A percentile compares a stretch with the other conserved stretches of the same genome.
Conservation (phyloP, 352 stramenopile species). For the Phytophthora brassicae region DNA sequence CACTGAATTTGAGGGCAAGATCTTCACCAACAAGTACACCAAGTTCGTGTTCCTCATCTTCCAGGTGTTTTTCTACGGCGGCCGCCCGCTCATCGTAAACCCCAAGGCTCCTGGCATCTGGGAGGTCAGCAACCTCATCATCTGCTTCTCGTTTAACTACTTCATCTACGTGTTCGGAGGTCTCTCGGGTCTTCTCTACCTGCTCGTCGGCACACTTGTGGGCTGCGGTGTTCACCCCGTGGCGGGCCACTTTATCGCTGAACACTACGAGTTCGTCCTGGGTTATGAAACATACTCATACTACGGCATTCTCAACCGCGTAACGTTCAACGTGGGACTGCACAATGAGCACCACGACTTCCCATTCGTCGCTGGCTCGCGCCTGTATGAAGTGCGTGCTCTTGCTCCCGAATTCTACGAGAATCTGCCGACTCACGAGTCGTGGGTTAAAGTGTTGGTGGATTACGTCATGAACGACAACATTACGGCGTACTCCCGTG, state of each 20-base stretch:
- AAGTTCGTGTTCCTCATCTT: slow-evolving; percentile 94
- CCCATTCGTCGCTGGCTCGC: slow-evolving; percentile 88
- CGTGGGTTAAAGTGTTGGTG: slow-evolving; percentile 92
- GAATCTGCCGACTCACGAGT: slow-evolving; percentile 91
- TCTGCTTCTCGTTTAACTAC: slow-evolving; percentile 85
- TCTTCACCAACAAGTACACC: slow-evolving; percentile 84
- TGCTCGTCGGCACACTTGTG: slow-evolving; percentile 91
- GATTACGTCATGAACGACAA: slow-evolving; percentile 94
- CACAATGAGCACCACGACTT: slow-evolving; percentile 99
- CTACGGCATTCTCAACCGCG: slow-evolving; percentile 96
- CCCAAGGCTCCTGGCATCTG: slow-evolving; percentile 84
- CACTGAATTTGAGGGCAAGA: slow-evolving; percentile 86
- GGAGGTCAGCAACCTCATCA: slow-evolving; percentile 89
- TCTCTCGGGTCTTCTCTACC: slow-evolving; percentile 86
- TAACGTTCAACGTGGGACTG: slow-evolving; percentile 98
- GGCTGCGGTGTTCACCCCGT: slow-evolving; percentile 94
- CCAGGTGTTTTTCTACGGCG: slow-evolving; percentile 93
- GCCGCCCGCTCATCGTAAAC: slow-evolving; percentile 92
- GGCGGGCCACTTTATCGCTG: slow-evolving; percentile 96
- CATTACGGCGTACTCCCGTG: slow-evolving; percentile 91
- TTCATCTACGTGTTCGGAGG: slow-evolving; percentile 84
- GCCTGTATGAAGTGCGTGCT: slow-evolving; percentile 87
- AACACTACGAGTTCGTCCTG: slow-evolving; percentile 96
- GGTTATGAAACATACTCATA: slow-evolving; percentile 98
- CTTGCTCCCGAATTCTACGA: slow-evolving; percentile 97